These are phyloP conservation scores for Rhododendron williamsianum DNA, from an alignment of 148 eudicot species.

Conservation along the genomic window DNA sequence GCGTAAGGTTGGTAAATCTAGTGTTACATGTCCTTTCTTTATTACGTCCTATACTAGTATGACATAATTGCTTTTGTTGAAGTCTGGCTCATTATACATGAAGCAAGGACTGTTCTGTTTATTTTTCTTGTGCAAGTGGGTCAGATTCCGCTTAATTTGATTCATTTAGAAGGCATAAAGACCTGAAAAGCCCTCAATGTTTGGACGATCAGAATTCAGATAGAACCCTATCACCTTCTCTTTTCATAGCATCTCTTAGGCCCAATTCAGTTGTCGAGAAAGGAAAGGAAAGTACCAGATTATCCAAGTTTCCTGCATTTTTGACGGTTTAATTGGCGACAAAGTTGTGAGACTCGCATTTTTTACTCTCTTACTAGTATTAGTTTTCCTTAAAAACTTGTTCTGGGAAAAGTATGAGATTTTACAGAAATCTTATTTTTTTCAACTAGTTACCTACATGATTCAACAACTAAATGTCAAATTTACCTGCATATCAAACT, in stretches of 20 bases:
- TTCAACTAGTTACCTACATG: not conserved
- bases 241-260: not conserved
- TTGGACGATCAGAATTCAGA: not conserved
- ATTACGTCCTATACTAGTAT: not conserved
- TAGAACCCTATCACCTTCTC: not conserved
- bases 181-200: constrained; percentile 2
- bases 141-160: not conserved
- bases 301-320: not conserved
- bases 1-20: constrained; percentile 59
- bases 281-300: not conserved
- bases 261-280: not conserved
- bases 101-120: not conserved
- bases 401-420: not conserved
- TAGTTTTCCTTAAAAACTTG: not conserved
- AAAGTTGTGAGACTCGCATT: not conserved
- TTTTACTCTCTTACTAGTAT: not conserved
- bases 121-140: not conserved
- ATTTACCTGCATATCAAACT: not conserved
- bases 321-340: not conserved
- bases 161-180: constrained; percentile 1
- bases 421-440: not conserved
- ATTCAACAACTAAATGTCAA: not conserved
- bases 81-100: not conserved
- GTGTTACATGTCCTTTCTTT: not conserved
- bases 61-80: not conserved